Conservation (phyloP, 73 alveolate genomes). For the Tetrahymena borealis region DNA sequence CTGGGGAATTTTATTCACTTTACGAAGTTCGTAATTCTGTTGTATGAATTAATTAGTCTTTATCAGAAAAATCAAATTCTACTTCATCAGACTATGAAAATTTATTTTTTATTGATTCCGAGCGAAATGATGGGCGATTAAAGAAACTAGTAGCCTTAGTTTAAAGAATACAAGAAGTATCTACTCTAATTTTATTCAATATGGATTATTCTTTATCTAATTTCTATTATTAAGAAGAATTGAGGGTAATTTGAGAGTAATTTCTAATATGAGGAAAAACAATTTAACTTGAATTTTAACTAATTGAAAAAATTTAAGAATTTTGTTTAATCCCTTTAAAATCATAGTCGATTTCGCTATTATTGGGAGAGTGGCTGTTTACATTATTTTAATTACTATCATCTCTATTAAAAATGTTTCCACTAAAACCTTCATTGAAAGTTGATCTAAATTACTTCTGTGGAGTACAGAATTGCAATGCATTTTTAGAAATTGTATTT, state of each 20-base stretch:
- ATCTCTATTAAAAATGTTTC: no score
- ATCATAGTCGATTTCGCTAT: no score
- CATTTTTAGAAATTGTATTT: no score
- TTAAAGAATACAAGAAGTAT: neutral
- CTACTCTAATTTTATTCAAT: neutral
- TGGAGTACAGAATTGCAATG: no score
- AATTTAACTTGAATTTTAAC: neutral
- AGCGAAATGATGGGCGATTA: no score
- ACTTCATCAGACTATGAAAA: neutral
- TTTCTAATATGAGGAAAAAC: neutral
- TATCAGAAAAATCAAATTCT: neutral
- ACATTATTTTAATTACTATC: no score
- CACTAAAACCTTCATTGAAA: no score
- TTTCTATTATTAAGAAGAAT: neutral
- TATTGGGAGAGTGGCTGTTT: no score
- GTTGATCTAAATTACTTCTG: no score
- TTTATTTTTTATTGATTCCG: no score
- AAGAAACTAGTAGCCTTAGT: neutral
- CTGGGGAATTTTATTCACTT: neutral
- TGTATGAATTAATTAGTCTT: neutral
- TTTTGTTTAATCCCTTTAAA: no score
- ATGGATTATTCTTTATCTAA: neutral
- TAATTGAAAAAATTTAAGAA: no score
- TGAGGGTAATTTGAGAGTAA: neutral
- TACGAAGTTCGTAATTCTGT: neutral